Evolutionary conservation across 2,329 filamentous ascomycete genomes (phyloP).

Genomic region (Arthroderma sp.): DNA sequence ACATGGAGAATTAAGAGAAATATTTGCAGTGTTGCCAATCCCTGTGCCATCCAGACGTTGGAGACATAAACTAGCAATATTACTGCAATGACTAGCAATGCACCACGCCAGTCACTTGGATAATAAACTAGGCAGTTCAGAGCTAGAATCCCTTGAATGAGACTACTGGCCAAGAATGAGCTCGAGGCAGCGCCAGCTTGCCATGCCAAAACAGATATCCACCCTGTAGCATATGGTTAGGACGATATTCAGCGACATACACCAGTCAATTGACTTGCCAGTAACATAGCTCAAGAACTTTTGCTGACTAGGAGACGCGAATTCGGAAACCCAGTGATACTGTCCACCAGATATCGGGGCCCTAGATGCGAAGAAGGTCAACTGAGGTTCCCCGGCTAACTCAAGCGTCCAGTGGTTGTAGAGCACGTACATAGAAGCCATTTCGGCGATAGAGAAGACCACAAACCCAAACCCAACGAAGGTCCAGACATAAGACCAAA

Average conservation of each 20-base stretch:
- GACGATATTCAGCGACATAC: conserved; percentile 28
- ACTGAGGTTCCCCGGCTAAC: background rate
- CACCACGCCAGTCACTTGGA: conserved; percentile 19
- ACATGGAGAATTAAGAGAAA: conserved; percentile 21
- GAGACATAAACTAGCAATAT: conserved; percentile 16
- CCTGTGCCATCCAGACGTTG: conserved; percentile 18
- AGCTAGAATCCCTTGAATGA: conserved; percentile 23
- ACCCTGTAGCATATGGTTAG: conserved; percentile 13
- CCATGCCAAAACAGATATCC: conserved; percentile 22
- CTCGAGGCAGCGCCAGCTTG: conserved; percentile 17
- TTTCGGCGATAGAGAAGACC: conserved; percentile 47
- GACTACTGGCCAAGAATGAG: conserved; percentile 19
- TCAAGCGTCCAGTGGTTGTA: background rate
- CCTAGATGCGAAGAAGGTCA: conserved; percentile 14
- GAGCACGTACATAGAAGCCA: conserved; percentile 31
- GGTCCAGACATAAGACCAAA: conserved; percentile 29
- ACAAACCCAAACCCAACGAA: conserved; percentile 58
- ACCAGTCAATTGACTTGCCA: conserved; percentile 31
- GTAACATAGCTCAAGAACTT: conserved; percentile 43
- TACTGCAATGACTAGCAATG: conserved; percentile 16
- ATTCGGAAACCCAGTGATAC: conserved; percentile 47
- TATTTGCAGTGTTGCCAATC: conserved; percentile 20
- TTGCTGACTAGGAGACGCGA: conserved; percentile 36
- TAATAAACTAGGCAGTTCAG: conserved; percentile 18
- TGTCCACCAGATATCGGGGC: conserved; percentile 46